Evolutionary conservation across 2,329 filamentous ascomycete species (phyloP).

Genomic region (Huntiella omanensis): DNA sequence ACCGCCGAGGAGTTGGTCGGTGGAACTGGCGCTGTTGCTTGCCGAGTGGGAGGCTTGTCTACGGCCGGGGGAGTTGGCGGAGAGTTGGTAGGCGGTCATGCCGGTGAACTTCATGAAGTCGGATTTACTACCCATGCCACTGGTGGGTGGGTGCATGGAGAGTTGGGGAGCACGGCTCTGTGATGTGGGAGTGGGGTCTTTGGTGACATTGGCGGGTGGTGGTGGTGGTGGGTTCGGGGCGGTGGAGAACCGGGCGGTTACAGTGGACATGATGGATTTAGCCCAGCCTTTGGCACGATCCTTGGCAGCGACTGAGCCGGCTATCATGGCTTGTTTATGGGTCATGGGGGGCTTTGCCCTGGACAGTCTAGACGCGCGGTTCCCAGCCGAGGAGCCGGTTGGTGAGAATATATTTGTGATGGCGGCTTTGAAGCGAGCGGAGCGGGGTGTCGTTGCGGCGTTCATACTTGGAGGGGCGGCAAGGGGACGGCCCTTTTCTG

Average conservation of each 20-base stretch:
- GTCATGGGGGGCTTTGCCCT: conserved; percentile 10
- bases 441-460: conserved; percentile 29
- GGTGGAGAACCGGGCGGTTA: not conserved
- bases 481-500: not conserved
- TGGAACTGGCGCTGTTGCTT: conserved; percentile 19
- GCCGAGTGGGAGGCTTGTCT: conserved; percentile 16
- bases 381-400: conserved; percentile 21
- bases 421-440: conserved; percentile 23
- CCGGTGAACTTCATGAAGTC: conserved; percentile 25
- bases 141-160: not conserved
- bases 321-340: conserved; percentile 14
- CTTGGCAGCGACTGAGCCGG: conserved; percentile 16
- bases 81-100: conserved; percentile 24
- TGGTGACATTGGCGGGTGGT: not conserved
- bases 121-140: conserved; percentile 16
- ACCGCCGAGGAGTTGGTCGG: conserved; percentile 23
- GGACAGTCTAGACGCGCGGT: conserved; percentile 28
- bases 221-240: not conserved
- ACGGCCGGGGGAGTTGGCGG: conserved; percentile 19
- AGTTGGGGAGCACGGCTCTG: not conserved
- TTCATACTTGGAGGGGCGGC: conserved; percentile 16
- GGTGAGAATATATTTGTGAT: conserved; percentile 15
- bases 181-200: not conserved
- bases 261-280: conserved; percentile 11
- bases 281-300: conserved; percentile 16